Base-by-base conservation (phyloP, 1,139 yeast species). In the Zygoascus meyerae region DNA sequence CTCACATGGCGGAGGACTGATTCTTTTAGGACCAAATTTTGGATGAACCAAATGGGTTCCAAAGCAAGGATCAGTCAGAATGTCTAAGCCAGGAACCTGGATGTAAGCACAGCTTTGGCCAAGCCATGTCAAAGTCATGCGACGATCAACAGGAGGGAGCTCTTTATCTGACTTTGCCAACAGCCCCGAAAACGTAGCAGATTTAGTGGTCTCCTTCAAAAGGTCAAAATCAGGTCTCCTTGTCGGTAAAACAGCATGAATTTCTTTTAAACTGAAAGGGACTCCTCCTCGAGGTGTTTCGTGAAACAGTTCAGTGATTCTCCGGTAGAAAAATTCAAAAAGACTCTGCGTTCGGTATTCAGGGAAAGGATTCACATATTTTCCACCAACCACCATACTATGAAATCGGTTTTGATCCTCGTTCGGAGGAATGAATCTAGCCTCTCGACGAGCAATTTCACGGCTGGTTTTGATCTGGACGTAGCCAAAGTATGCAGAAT, bases 261-360 rank as follows among this genome's bases (percentile, higher is more conserved):
- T 54, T 28, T 50, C 75, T 45, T 76, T 77, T 3, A 69, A 67
- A 39, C 73, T 76, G 3, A 66, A 63, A 0, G 86, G 87, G 6
- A 84, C 75, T 2, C 80, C 78, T 33, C 86, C 92, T 18, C 94
- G 79, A 45, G 82, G 81, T 34, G 75, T 70, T 47, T 75, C 68
- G 56, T 84, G 86, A 54, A 83, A 74, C 5, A 86, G 62, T 61
- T 89, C 96, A 51, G 81, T 64, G 3, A 86, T 53, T 29, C 96
- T 69, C 49, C 89, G 85, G 39, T 77, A 69, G 32, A 86, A 68
- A 65, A 89, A 90, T 67, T 90, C 97, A 62, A 86, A 85, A 5
- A 87, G 74, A 0, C 97, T 87, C 65, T 89, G 97, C 2, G 90
- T 83, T 42, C 97, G 71, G 62, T 90, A 90, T 60, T 90, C 96